These are phyloP conservation scores for Exophiala bonariae DNA, from an alignment of 2,329 filamentous ascomycete species.

Conservation along the genomic window DNA sequence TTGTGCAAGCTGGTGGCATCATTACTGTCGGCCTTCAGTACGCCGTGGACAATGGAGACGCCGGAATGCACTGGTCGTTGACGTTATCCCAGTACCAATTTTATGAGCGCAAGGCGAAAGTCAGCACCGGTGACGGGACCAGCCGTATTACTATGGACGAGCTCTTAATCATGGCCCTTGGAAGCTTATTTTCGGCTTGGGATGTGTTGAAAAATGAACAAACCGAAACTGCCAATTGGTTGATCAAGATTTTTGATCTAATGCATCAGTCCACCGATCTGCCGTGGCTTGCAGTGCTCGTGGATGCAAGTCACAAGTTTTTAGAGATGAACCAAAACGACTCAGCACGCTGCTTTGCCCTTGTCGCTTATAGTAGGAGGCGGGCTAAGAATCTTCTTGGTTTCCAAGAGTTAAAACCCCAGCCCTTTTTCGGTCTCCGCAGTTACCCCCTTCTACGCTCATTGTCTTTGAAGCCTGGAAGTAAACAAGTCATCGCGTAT, in stretches of 20 bases:
- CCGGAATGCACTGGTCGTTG: constrained; percentile 31
- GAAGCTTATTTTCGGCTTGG: constrained; percentile 5
- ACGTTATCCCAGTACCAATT: constrained; percentile 29
- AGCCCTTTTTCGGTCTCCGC: no score
- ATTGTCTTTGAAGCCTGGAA: no score
- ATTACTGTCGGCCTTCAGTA: constrained; percentile 28
- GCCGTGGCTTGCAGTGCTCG: no score
- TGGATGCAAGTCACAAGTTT: neutral
- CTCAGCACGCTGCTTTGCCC: neutral
- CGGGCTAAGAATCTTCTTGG: neutral
- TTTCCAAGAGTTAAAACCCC: neutral
- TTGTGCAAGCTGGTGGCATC: constrained; percentile 14
- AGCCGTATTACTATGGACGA: constrained; percentile 20
- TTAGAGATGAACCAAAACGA: neutral
- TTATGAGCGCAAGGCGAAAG: constrained; percentile 27
- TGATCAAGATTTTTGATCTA: neutral
- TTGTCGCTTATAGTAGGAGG: neutral
- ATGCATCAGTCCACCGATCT: neutral
- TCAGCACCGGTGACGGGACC: neutral
- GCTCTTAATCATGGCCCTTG: constrained; percentile 8
- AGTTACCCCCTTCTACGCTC: no score
- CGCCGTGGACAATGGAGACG: neutral
- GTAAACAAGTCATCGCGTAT: neutral
- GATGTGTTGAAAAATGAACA: neutral
- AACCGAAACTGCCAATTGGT: neutral